Percentiles rank a stretch among this genome's conserved stretches.
Evolutionary conservation across 148 eudicot species (phyloP).

Genomic region (Silene uniflora): DNA sequence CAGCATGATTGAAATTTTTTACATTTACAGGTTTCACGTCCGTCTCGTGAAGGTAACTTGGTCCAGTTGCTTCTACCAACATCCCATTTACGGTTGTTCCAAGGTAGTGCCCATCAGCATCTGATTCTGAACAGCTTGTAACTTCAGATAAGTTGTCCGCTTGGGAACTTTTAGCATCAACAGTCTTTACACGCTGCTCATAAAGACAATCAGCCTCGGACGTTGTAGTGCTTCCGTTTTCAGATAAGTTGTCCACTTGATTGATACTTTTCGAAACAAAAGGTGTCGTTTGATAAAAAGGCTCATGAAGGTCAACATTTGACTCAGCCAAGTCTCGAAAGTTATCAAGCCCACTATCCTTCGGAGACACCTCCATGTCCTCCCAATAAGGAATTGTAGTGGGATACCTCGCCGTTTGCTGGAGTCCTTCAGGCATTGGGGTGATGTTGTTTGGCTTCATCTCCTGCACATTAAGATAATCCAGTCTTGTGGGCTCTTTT

Average conservation of each 20-base stretch:
- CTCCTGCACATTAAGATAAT: not conserved
- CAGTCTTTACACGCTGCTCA: conserved; percentile 4
- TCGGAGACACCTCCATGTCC: not conserved
- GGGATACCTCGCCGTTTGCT: not conserved
- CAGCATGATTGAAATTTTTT: not conserved
- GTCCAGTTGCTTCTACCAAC: conserved; percentile 23
- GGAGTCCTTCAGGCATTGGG: too few relatives aligned
- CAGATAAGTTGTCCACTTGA: not conserved
- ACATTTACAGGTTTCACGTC: not conserved
- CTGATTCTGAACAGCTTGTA: conserved; percentile 4
- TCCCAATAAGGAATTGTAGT: not conserved
- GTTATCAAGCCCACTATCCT: conserved; percentile 13
- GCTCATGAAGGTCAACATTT: conserved; percentile 28
- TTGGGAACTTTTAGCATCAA: conserved; percentile 1
- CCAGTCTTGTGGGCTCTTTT: not conserved
- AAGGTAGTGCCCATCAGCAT: conserved; percentile 4
- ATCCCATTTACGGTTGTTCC: not conserved
- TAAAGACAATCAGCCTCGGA: not conserved
- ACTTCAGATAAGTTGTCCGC: conserved; percentile 15
- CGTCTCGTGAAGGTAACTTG: not conserved
- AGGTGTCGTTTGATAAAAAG: conserved; percentile 16
- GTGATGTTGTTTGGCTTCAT: too few relatives aligned
- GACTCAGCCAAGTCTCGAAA: conserved; percentile 22
- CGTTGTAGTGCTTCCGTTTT: not conserved
- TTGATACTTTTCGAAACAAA: not conserved